Evolutionary conservation across 768 basidiomycete genomes (phyloP).

Genomic region (Chalciporus pseudorubinellus): DNA sequence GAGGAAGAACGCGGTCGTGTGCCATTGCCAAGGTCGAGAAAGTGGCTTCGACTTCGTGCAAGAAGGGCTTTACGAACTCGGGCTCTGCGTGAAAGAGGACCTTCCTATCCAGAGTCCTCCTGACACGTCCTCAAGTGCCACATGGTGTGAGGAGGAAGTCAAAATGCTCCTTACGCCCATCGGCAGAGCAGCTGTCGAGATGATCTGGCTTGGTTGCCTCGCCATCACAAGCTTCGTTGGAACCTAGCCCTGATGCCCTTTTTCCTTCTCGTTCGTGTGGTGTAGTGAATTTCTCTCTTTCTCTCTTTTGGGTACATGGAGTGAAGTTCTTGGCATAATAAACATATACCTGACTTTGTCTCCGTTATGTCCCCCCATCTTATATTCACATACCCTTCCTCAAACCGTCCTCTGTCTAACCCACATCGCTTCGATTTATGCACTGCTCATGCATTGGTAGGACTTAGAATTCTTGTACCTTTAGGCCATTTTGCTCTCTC

Average conservation of each 20-base stretch:
- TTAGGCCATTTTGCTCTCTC: constrained; percentile 13
- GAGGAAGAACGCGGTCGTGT: constrained; percentile 47
- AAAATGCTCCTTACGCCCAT: constrained; percentile 44
- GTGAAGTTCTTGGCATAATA: background rate
- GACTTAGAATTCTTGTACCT: constrained; percentile 21
- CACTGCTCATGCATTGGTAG: constrained; percentile 18
- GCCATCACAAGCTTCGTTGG: constrained; percentile 44
- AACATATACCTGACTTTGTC: background rate
- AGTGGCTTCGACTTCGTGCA: constrained; percentile 76
- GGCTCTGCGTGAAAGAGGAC: constrained; percentile 48
- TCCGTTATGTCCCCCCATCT: background rate
- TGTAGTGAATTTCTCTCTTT: constrained; percentile 10
- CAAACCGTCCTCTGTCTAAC: background rate
- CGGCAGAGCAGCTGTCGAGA: constrained; percentile 50
- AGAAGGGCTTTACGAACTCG: constrained; percentile 74
- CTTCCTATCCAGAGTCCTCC: constrained; percentile 3
- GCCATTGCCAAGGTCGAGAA: constrained; percentile 59
- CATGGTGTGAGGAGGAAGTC: constrained; percentile 29
- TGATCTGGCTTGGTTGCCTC: constrained; percentile 55
- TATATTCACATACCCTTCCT: background rate
- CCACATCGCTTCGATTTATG: constrained; percentile 2
- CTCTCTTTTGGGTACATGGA: constrained; percentile 1
- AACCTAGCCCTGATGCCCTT: constrained; percentile 5
- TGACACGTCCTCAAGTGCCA: no score
- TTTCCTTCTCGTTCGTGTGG: constrained; percentile 4